Conservation (phyloP, 139 green algal genomes). For the Nannochloris sp. region DNA sequence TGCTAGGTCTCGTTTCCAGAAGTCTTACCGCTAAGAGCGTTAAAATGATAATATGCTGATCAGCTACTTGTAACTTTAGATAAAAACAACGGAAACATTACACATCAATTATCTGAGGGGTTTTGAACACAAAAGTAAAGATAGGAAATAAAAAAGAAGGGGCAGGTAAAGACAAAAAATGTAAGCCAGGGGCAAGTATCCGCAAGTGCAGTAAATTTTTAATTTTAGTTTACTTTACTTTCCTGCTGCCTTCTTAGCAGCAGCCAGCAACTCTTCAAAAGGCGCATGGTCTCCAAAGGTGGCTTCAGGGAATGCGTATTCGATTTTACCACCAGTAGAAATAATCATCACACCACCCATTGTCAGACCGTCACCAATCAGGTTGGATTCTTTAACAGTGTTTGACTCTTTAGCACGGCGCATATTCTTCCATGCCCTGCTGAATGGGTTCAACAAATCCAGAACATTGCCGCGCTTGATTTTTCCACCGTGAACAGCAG, state of each 20-base stretch:
- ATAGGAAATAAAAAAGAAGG: neutral
- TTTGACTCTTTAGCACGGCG: constrained; percentile 9
- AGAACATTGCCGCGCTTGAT: constrained; percentile 4
- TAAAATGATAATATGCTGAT: too few relatives aligned
- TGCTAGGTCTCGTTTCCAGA: constrained; percentile 94
- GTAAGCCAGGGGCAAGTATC: too few relatives aligned
- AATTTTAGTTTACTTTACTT: too few relatives aligned
- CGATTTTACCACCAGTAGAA: constrained; percentile 13
- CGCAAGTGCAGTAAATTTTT: too few relatives aligned
- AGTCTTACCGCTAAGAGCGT: constrained; percentile 98
- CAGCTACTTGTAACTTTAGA: too few relatives aligned
- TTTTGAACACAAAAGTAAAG: neutral
- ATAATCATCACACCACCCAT: constrained; percentile 28
- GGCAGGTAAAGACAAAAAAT: too few relatives aligned
- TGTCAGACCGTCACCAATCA: constrained; percentile 24
- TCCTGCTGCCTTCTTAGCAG: neutral
- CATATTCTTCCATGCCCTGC: constrained; percentile 16
- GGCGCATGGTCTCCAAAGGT: constrained; percentile 39
- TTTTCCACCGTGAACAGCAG: constrained; percentile 20
- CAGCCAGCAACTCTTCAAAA: constrained; percentile 9
- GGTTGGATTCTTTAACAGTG: constrained; percentile 23
- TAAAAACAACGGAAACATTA: too few relatives aligned
- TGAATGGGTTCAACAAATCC: constrained; percentile 26
- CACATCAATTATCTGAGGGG: neutral
- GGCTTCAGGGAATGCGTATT: constrained; percentile 21